Evolutionary conservation across 1,139 yeast genomes (phyloP).

Genomic region (Suhomyces terraborum): DNA sequence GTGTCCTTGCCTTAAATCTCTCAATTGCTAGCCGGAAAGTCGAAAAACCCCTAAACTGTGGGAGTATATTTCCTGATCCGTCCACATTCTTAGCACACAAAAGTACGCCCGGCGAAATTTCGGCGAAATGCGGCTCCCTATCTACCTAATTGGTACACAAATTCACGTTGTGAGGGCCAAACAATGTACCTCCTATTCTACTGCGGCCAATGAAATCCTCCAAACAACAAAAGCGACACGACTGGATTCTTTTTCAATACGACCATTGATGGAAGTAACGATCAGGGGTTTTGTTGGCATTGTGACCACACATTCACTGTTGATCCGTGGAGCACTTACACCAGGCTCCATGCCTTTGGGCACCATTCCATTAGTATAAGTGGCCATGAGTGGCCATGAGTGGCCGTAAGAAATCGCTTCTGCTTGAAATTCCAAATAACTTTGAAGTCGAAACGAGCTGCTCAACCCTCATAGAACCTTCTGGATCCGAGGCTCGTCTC

Average conservation of each 20-base stretch:
- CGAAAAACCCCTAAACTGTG: background rate
- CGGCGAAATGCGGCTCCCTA: slow-evolving; percentile 26
- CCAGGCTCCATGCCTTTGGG: no score
- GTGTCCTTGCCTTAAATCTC: background rate
- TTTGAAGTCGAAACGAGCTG: no score
- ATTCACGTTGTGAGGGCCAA: background rate
- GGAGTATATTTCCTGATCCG: slow-evolving; percentile 7
- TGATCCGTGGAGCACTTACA: no score
- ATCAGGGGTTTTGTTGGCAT: background rate
- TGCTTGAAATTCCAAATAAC: no score
- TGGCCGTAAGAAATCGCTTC: no score
- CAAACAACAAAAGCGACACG: background rate
- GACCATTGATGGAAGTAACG: background rate
- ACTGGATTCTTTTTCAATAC: background rate
- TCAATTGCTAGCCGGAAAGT: slow-evolving; percentile 1
- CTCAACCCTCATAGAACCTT: no score
- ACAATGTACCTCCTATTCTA: slow-evolving; percentile 9
- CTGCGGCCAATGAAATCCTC: slow-evolving; percentile 1
- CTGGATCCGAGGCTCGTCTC: no score
- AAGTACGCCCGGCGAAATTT: slow-evolving; percentile 28
- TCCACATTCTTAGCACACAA: background rate
- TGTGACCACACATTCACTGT: no score
- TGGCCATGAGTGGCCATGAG: no score
- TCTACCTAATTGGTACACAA: slow-evolving; percentile 6
- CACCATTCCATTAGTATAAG: no score